Evolutionary conservation across 108 stramenopile species (phyloP).

Genomic region (Cyclostephanos tholiformis): DNA sequence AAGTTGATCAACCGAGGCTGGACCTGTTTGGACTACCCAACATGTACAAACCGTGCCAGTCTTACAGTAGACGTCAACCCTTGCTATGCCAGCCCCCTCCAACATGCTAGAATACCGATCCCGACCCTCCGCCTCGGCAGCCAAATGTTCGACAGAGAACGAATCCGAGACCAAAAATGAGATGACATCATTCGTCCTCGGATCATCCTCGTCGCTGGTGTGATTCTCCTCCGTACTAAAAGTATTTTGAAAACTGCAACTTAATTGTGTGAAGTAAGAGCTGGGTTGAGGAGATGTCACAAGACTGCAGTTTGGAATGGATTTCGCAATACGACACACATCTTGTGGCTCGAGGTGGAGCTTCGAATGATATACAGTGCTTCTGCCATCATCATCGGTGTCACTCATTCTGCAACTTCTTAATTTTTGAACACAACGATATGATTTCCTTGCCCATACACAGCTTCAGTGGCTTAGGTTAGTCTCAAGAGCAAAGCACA

Average conservation of each 20-base stretch:
- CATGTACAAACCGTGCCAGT: slow-evolving; percentile 70
- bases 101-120: not conserved
- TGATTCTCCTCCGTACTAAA: slow-evolving; percentile 29
- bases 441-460: too few species aligned
- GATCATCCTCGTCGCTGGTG: slow-evolving; percentile 36
- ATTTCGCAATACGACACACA: slow-evolving; percentile 12
- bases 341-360: slow-evolving; percentile 18
- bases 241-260: not conserved
- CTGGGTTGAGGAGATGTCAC: slow-evolving; percentile 15
- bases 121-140: slow-evolving; percentile 9
- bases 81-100: slow-evolving; percentile 43
- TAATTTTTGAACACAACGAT: too few species aligned
- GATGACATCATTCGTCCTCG: slow-evolving; percentile 17
- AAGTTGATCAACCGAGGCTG: not conserved
- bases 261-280: slow-evolving; percentile 10
- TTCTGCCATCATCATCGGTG: not conserved
- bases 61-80: slow-evolving; percentile 67
- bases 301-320: slow-evolving; percentile 25
- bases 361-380: not conserved
- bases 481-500: too few species aligned
- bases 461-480: too few species aligned
- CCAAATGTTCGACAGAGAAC: slow-evolving; percentile 15
- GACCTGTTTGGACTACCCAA: slow-evolving; percentile 40
- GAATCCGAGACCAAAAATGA: slow-evolving; percentile 38
- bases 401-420: slow-evolving; percentile 7